A percentile compares a stretch with the other conserved stretches of the same genome.
These are phyloP conservation scores for Alternaria burnsii DNA, from an alignment of 2,329 filamentous ascomycete genomes.

Conservation along the genomic window DNA sequence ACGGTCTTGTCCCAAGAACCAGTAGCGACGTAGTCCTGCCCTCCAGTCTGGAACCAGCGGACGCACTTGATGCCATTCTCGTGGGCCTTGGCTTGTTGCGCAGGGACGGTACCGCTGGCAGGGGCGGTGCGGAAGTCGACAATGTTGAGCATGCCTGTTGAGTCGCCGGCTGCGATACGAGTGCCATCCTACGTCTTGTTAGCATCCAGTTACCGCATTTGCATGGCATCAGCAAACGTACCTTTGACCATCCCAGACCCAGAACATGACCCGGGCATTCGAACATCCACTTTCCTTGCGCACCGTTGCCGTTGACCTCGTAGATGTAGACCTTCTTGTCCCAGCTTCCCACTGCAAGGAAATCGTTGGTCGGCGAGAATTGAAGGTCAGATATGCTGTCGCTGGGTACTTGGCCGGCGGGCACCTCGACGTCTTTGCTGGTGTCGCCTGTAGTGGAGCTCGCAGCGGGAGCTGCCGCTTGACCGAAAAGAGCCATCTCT, in stretches of 20 bases:
- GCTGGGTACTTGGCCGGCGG: conserved; percentile 71
- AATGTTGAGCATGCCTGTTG: conserved; percentile 89
- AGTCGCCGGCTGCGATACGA: conserved; percentile 85
- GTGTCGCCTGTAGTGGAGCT: conserved; percentile 87
- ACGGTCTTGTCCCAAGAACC: conserved; percentile 92
- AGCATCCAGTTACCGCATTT: conserved; percentile 8
- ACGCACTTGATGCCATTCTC: conserved; percentile 82
- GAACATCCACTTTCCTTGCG: conserved; percentile 84
- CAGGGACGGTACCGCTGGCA: conserved; percentile 34
- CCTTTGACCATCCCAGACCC: conserved; percentile 86
- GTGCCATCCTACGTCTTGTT: conserved; percentile 75
- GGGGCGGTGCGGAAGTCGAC: conserved; percentile 73
- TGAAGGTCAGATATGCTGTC: conserved; percentile 89
- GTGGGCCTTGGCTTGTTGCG: conserved; percentile 73
- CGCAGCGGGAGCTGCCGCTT: conserved; percentile 60
- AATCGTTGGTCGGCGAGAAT: conserved; percentile 80
- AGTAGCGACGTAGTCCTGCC: conserved; percentile 84
- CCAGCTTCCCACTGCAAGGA: conserved; percentile 92
- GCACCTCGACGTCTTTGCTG: conserved; percentile 84
- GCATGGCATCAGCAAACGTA: conserved; percentile 55
- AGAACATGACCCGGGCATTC: conserved; percentile 84
- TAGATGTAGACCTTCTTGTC: conserved; percentile 98
- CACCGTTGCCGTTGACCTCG: conserved; percentile 84
- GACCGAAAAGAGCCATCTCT: conserved; percentile 70
- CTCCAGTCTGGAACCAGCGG: conserved; percentile 68